Percentiles rank a stretch among this genome's conserved stretches.
Conservation (phyloP, 2,329 filamentous ascomycete genomes). For the Cordyceps pruinosa region DNA sequence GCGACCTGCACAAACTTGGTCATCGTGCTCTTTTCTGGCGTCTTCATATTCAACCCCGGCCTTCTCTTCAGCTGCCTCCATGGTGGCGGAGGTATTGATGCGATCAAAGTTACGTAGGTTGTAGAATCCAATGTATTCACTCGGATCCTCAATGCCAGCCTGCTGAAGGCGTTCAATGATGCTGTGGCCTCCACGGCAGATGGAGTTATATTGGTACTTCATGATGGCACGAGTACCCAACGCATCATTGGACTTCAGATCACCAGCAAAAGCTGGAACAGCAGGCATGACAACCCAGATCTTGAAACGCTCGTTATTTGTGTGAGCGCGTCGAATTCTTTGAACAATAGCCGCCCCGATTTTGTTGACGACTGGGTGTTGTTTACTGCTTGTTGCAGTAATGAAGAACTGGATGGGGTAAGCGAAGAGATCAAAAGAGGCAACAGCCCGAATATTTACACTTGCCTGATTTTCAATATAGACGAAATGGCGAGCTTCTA, state of each 20-base stretch:
- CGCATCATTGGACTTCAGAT: conserved; percentile 64
- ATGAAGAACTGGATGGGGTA: conserved; percentile 64
- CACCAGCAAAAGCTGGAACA: conserved; percentile 76
- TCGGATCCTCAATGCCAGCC: conserved; percentile 62
- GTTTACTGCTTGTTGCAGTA: conserved; percentile 64
- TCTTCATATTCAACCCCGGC: conserved; percentile 63
- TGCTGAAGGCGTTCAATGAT: conserved; percentile 66
- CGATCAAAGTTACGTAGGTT: conserved; percentile 80
- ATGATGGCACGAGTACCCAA: conserved; percentile 78
- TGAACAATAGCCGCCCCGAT: conserved; percentile 75
- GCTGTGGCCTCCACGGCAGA: conserved; percentile 67
- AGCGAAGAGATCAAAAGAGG: background rate
- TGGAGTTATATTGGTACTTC: conserved; percentile 79
- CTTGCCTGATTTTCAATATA: conserved; percentile 69
- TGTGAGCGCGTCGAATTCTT: conserved; percentile 64
- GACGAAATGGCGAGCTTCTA: conserved; percentile 62
- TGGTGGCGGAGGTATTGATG: conserved; percentile 62
- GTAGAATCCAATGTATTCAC: conserved; percentile 74
- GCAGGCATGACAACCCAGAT: conserved; percentile 73
- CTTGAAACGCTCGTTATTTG: conserved; percentile 60
- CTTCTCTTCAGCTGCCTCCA: conserved; percentile 52
- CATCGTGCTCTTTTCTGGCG: conserved; percentile 58
- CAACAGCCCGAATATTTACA: background rate
- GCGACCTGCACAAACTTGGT: conserved; percentile 43
- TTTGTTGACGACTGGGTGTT: conserved; percentile 68